Base-by-base conservation (phyloP, 176 grass and related monocot genomes). In the Avena insularis region DNA sequence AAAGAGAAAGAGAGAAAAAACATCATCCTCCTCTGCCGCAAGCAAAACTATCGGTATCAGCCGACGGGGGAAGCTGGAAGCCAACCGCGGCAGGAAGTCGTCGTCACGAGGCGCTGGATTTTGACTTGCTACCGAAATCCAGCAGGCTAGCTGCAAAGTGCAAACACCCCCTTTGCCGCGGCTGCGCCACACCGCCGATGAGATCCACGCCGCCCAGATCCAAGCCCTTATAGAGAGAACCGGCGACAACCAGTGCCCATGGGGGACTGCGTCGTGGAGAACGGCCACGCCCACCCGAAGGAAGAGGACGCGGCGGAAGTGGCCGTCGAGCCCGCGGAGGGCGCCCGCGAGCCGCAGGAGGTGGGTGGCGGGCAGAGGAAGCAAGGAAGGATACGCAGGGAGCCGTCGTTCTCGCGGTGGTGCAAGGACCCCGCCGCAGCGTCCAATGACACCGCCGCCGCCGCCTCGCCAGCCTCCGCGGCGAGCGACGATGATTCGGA, bases 341-440 rank as follows among this genome's bases (percentile, higher is more conserved):
- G 27, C 40, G 43, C 69, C 27, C 29, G 69, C 5, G 77, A 77
- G 82, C 70, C 31, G 61, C 48, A 14, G 60, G 86, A 81, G 27
- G 69, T 46, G 29, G 81, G 82, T 81, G 21, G 82, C 43, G 77
- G 43, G 62, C 68, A 40, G 59, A 64, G 31, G 69, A 95, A 91
- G 75, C 78, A 79, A 66, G 75, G 86, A 15, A 82, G 75, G 87
- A 84, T 99, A 60, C 92, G 89, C 82, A 91, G 89, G 94, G 97
- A 96, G 85, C 94, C 94, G 45, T 96, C 97, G 10, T 99, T 99
- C 83, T 96, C 97, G 74, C 86, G 97, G 77, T 99, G 94, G 94
- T 99, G 97, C 85, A 92, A 80, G 46, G 90, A 93, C 59, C 29
- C 84, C 58, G 86, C 83, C 20, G 25, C 73, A 14, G n/a, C 68